Percentiles rank a stretch among this genome's conserved stretches.
These are phyloP conservation scores for Cucurbita maxima DNA, from an alignment of 306 rosid species.

Conservation along the genomic window DNA sequence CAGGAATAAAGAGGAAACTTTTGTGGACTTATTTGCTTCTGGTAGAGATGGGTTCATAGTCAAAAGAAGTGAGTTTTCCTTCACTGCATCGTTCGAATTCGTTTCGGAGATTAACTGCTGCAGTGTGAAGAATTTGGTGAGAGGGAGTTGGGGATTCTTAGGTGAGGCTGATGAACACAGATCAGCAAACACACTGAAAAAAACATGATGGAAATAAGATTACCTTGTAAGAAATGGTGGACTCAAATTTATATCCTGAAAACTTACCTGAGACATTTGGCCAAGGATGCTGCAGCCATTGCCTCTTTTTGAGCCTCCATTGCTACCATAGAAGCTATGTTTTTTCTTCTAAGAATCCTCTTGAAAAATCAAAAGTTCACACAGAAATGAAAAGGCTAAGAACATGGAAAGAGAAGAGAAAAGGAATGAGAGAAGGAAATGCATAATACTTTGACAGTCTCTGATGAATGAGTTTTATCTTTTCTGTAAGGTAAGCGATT, in stretches of 20 bases:
- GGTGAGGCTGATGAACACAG: constrained; percentile 56
- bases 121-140: constrained; percentile 60
- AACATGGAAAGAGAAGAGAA: background rate
- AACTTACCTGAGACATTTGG: constrained; percentile 64
- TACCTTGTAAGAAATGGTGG: background rate
- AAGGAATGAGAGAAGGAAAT: background rate
- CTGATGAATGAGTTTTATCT: constrained; percentile 26
- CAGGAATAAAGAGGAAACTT: constrained; percentile 13
- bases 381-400: background rate
- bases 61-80: constrained; percentile 30
- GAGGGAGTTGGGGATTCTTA: constrained; percentile 52
- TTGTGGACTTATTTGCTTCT: constrained; percentile 34
- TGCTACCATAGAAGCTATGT: constrained; percentile 62
- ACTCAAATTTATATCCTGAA: background rate
- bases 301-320: constrained; percentile 87
- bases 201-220: background rate
- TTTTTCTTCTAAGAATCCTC: constrained; percentile 76
- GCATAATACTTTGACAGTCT: constrained; percentile 62
- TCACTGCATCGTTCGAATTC: constrained; percentile 21
- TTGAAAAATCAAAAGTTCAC: constrained; percentile 18
- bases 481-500: constrained; percentile 27
- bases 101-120: constrained; percentile 47
- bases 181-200: constrained; percentile 49
- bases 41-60: constrained; percentile 22
- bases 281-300: constrained; percentile 44